phyloP scores from a whole-genome alignment of 768 basidiomycete genomes.

The Pholiota conissans region DNA sequence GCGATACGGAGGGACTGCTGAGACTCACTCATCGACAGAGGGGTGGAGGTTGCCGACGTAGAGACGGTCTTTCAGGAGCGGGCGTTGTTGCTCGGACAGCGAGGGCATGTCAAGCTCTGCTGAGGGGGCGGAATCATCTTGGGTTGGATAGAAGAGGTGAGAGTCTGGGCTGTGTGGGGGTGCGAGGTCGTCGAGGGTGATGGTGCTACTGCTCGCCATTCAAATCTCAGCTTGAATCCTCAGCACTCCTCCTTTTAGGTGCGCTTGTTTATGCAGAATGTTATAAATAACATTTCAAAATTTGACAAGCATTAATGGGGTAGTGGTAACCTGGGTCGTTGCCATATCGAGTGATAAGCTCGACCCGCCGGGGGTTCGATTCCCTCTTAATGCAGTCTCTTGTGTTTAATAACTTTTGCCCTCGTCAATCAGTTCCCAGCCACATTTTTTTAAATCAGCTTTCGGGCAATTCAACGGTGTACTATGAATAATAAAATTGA shows the following conservation, averaged over 20 bases:
- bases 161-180: conserved; percentile 8
- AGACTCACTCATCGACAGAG: conserved; percentile 79
- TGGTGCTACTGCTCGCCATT: conserved; percentile 20
- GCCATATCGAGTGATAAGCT: conserved; percentile 23
- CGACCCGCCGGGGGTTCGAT: conserved; percentile 90
- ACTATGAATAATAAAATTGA: no score
- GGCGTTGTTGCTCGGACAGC: conserved; percentile 24
- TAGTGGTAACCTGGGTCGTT: conserved; percentile 14
- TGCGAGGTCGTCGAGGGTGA: conserved; percentile 21
- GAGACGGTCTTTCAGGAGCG: conserved; percentile 66
- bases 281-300: no score
- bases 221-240: no score
- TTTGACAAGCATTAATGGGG: conserved; percentile 14
- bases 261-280: no score
- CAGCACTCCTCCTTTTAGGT: no score
- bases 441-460: no score
- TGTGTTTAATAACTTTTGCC: no score
- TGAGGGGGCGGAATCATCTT: not conserved
- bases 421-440: no score
- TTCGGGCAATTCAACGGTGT: no score
- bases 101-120: not conserved
- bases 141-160: conserved; percentile 21
- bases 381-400: conserved; percentile 74
- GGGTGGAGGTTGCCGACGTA: conserved; percentile 91
- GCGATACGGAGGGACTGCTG: not conserved